Conservation (phyloP, 2,329 filamentous ascomycete species). For the Beauveria sp. region DNA sequence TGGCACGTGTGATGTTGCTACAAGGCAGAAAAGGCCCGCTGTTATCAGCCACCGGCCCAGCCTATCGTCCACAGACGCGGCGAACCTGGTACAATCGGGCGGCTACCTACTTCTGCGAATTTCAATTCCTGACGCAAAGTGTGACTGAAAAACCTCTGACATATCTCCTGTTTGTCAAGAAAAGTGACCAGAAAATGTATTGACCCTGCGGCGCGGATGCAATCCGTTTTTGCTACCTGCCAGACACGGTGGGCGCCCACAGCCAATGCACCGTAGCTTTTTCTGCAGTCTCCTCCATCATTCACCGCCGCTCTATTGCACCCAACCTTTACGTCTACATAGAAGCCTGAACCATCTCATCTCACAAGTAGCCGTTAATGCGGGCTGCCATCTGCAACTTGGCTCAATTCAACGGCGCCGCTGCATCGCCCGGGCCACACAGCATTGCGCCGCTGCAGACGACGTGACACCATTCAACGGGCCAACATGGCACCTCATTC, state of each 20-base stretch:
- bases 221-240: too few species aligned
- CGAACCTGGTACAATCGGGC: not conserved
- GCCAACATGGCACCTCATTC: conserved; percentile 7
- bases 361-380: not conserved
- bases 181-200: too few species aligned
- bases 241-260: too few species aligned
- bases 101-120: not conserved
- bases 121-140: not conserved
- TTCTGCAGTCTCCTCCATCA: not conserved
- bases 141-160: not conserved
- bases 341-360: not conserved
- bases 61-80: not conserved
- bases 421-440: not conserved
- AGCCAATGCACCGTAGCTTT: too few species aligned
- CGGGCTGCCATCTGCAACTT: not conserved
- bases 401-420: not conserved
- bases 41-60: not conserved
- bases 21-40: too few species aligned
- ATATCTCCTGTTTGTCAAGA: too few species aligned
- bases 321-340: not conserved
- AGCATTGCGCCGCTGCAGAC: not conserved
- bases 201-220: too few species aligned
- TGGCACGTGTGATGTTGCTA: too few species aligned
- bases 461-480: not conserved
- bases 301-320: not conserved